phyloP scores from a whole-genome alignment of 1,284 basidiomycete species.

The Puccinia coronata region DNA sequence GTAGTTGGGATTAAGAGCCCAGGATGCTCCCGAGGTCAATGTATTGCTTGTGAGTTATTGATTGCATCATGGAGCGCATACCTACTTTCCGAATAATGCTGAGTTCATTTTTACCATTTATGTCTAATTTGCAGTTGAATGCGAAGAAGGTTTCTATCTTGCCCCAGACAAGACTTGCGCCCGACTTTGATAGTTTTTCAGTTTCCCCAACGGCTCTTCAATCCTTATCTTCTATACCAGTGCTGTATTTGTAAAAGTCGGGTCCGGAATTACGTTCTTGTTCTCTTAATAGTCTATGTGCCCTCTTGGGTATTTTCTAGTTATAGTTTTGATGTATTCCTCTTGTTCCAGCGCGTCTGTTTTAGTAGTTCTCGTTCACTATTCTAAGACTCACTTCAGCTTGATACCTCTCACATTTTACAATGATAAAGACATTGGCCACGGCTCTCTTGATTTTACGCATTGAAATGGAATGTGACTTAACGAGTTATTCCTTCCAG shows the following conservation, averaged over 20 bases:
- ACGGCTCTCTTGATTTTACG: background rate
- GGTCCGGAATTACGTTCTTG: background rate
- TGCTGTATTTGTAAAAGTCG: slow-evolving; percentile 18
- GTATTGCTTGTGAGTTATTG: slow-evolving; percentile 36
- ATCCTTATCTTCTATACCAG: background rate
- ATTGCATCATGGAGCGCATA: background rate
- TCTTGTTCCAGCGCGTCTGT: background rate
- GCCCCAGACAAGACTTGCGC: slow-evolving; percentile 16
- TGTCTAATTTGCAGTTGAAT: slow-evolving; percentile 16
- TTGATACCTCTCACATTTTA: background rate
- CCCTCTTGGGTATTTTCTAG: background rate
- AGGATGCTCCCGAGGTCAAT: slow-evolving; percentile 33
- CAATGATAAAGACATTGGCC: background rate
- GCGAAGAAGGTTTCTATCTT: slow-evolving; percentile 29
- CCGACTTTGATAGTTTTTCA: background rate
- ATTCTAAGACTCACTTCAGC: background rate
- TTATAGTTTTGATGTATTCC: background rate
- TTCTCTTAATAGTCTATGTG: background rate
- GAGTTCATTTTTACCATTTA: background rate
- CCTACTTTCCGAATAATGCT: background rate
- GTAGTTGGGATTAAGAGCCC: slow-evolving; percentile 30
- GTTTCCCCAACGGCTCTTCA: background rate
- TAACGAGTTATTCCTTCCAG: no score
- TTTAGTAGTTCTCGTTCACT: background rate
- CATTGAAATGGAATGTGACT: no score